Evolutionary conservation across 164 flowering plant genomes (phyloP).

Genomic region (Magnolia officinalis): DNA sequence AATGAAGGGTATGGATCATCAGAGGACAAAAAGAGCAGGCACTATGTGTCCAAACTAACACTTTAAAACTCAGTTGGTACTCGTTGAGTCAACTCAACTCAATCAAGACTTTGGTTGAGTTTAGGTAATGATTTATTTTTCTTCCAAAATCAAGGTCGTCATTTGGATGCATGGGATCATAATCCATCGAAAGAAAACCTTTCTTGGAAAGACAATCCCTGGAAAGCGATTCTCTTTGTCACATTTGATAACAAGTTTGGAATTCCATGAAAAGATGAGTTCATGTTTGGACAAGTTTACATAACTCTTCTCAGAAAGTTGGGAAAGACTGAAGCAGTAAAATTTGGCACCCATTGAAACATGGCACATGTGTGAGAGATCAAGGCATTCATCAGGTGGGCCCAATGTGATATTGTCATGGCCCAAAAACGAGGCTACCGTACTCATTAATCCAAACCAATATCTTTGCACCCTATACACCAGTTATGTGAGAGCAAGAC

Average conservation of each 20-base stretch:
- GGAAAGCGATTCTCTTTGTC: too few species aligned
- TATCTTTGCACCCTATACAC: too few species aligned
- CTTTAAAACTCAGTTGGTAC: neutral
- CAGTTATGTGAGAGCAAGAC: neutral
- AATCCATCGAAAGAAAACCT: neutral
- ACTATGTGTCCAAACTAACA: neutral
- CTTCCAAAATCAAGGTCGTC: neutral
- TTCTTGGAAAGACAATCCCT: neutral
- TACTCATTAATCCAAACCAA: too few species aligned
- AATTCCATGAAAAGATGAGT: neutral
- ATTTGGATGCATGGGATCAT: neutral
- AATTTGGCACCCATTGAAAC: too few species aligned
- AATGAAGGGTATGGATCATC: neutral
- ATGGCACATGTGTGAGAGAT: too few species aligned
- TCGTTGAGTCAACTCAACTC: neutral
- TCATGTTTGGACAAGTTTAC: neutral
- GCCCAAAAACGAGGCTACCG: too few species aligned
- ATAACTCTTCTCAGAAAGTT: too few species aligned
- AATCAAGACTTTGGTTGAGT: neutral
- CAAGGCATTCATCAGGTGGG: too few species aligned
- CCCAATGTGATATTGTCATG: too few species aligned
- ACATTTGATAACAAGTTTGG: too few species aligned
- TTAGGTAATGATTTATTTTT: neutral
- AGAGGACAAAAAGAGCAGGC: neutral
- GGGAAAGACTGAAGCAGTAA: too few species aligned